These are phyloP conservation scores for Globisporangium lucens DNA, from an alignment of 352 stramenopile species.

Conservation along the genomic window DNA sequence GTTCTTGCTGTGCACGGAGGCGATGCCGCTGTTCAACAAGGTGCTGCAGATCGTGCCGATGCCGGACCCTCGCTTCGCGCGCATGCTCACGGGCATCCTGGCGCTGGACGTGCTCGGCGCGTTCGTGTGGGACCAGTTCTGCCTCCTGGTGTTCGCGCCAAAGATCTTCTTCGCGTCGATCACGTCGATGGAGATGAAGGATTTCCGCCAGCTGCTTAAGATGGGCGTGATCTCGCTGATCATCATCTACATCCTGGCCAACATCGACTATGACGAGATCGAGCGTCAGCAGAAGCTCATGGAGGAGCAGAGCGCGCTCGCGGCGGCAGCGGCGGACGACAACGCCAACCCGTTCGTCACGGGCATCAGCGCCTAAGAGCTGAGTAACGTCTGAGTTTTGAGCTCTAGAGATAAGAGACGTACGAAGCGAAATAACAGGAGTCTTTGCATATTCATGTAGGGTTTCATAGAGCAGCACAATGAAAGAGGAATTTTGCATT, in stretches of 20 bases:
- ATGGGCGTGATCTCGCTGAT: conserved; percentile 79
- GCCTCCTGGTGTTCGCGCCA: conserved; percentile 78
- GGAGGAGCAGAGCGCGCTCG: conserved; percentile 41
- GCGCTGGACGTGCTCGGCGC: conserved; percentile 83
- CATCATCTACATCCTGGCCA: conserved; percentile 85
- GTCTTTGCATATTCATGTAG: neutral
- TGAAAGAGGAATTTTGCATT: neutral
- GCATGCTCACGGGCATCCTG: conserved; percentile 74
- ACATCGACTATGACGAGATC: conserved; percentile 90
- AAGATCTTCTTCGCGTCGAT: conserved; percentile 86
- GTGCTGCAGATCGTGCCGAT: conserved; percentile 92
- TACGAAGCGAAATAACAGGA: neutral
- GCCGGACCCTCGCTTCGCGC: conserved; percentile 82
- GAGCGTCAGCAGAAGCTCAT: conserved; percentile 83
- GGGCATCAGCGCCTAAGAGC: conserved; percentile 18
- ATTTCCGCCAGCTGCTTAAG: conserved; percentile 81
- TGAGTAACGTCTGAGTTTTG: neutral
- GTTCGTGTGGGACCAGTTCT: conserved; percentile 86
- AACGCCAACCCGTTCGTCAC: conserved; percentile 15
- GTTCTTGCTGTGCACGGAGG: conserved; percentile 91
- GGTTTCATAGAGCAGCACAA: neutral
- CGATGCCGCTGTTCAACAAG: conserved; percentile 91
- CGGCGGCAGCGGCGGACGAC: conserved; percentile 16
- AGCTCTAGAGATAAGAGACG: neutral
- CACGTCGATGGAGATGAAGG: conserved; percentile 70